Evolutionary conservation across 768 basidiomycete species (phyloP), one percentile per base, ranked within the genome.

Genomic region (Tricholoma hemisulphureum): DNA sequence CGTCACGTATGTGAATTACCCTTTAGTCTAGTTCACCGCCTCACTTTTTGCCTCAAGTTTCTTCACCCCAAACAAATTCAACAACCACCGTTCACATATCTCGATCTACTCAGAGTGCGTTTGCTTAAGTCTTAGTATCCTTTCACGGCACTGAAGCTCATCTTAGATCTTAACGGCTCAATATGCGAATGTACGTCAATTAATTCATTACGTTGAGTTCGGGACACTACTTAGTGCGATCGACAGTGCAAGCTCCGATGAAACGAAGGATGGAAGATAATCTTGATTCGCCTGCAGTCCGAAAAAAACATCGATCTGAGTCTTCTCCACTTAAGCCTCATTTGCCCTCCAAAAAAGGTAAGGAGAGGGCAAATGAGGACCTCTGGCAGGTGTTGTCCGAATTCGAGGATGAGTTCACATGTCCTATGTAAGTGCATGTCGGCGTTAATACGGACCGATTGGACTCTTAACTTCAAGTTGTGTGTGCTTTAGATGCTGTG

Each of bases 371-470:
- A 11, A 56, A 50, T 48, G 63, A 58, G 23, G 57, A 58, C 26
- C 29, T 73, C 9, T 53, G 58, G 49, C 61, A 61, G 31, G 64
- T 74, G 16, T 66, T 89, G 39, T 73, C 74, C 3, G 74, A 62
- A n/a, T 81, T 84, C 49, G 87, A 87, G 66, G 79, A 83, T 43
- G 88, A 89, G 63, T 69, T 90, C 49, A 82, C 74, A 14, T 91
- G 89, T 69, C 82, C 89, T 1, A 87, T 91, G 89, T 90, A 68
- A 48, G 87, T 78, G 21, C 53, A 41, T 34, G 29, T 21, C 24
- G 13, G 57, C 29, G 11, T 13, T 50, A 37, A 65, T 45, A 20
- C 2, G 28, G 18, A 46, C n/a, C n/a, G 20, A 34, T 28, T 20
- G 53, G 55, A 34, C 51, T 50, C 32, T 51, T 51, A 60, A 39